Conservation (phyloP, 768 basidiomycete genomes). For the Hygrocybe coccinea region DNA sequence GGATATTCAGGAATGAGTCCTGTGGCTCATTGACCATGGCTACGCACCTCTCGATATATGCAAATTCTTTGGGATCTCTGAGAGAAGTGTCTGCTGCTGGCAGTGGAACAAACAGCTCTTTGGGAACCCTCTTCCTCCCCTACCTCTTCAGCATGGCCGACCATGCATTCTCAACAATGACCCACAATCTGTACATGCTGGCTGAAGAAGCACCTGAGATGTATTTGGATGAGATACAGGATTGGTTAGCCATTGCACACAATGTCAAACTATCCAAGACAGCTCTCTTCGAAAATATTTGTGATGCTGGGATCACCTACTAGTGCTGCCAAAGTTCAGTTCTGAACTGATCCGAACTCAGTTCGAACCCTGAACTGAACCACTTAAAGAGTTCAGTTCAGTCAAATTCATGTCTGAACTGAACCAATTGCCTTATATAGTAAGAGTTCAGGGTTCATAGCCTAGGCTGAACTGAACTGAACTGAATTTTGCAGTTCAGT, state of each 20-base stretch:
- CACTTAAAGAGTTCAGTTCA: too few species aligned
- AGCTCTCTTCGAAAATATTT: not conserved
- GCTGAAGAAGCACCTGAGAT: conserved; percentile 2
- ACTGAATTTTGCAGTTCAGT: too few species aligned
- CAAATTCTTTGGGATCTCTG: conserved; percentile 13
- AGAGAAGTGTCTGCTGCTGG: conserved; percentile 11
- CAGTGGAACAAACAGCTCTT: not conserved
- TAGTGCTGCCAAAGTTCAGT: too few species aligned
- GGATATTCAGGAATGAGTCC: conserved; percentile 12
- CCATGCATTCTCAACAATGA: conserved; percentile 9
- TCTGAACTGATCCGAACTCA: too few species aligned
- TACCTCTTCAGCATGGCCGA: conserved; percentile 8
- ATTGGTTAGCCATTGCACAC: conserved; percentile 1
- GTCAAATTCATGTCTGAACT: too few species aligned
- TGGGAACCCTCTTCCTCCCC: conserved; percentile 9
- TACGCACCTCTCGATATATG: conserved; percentile 14
- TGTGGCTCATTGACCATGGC: conserved; percentile 14
- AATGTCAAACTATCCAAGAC: not conserved
- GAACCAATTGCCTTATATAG: too few species aligned
- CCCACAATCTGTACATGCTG: not conserved
- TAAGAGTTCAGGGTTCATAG: too few species aligned
- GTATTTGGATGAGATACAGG: conserved; percentile 6
- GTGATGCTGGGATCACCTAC: conserved; percentile 1
- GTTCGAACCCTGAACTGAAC: too few species aligned
- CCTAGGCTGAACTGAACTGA: too few species aligned